Evolutionary conservation across 1,284 basidiomycete species (phyloP).

Genomic region (Moesziomyces globuligerus): DNA sequence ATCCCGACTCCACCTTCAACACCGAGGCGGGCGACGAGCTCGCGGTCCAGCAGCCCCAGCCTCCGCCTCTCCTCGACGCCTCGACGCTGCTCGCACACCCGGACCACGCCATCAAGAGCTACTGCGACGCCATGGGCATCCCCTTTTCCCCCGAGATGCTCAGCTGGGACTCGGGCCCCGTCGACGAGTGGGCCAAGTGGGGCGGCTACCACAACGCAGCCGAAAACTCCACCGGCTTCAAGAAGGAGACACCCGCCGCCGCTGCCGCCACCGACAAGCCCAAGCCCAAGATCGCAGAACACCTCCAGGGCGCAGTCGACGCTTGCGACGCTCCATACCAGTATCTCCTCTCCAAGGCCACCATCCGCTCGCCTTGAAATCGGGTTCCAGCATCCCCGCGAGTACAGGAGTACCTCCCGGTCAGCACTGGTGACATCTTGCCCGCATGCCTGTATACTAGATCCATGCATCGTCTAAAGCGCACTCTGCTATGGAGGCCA

Average conservation of each 20-base stretch:
- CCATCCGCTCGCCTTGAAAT: slow-evolving; percentile 31
- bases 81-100: slow-evolving; percentile 54
- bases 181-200: slow-evolving; percentile 64
- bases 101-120: slow-evolving; percentile 49
- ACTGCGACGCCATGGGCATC: slow-evolving; percentile 57
- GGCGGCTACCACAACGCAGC: slow-evolving; percentile 61
- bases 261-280: slow-evolving; percentile 11
- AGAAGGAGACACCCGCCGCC: slow-evolving; percentile 35
- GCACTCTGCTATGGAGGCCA: too few relatives aligned
- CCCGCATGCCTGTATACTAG: not conserved
- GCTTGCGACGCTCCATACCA: slow-evolving; percentile 37
- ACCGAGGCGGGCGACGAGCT: slow-evolving; percentile 24
- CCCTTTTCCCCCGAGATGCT: slow-evolving; percentile 61
- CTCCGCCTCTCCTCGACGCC: slow-evolving; percentile 60
- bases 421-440: too few relatives aligned
- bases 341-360: slow-evolving; percentile 41
- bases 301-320: slow-evolving; percentile 47
- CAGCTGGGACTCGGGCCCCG: slow-evolving; percentile 58
- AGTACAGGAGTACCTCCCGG: too few relatives aligned
- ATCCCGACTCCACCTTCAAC: slow-evolving; percentile 60
- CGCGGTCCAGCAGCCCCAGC: slow-evolving; percentile 48
- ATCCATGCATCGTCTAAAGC: not conserved
- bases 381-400: not conserved
- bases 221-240: slow-evolving; percentile 62
- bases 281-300: slow-evolving; percentile 45